Evolutionary conservation across 805 yeast species (phyloP).

Genomic region (Huiozyma sinensis): DNA sequence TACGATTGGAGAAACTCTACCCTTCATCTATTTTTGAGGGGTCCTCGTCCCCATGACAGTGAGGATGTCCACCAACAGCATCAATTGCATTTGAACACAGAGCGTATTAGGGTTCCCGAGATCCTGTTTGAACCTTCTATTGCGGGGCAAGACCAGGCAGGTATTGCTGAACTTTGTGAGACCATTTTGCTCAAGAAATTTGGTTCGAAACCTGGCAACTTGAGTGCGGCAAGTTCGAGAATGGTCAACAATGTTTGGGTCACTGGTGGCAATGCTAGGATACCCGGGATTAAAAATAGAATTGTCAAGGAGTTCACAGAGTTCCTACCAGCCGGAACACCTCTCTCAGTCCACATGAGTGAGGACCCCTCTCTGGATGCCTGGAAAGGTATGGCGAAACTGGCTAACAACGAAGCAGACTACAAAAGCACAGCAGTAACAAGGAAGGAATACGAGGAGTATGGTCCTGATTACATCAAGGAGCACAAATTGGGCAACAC

Average conservation of each 20-base stretch:
- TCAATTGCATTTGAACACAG: conserved; percentile 84
- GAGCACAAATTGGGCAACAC: conserved; percentile 73
- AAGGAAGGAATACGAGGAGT: conserved; percentile 69
- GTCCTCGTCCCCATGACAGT: conserved; percentile 77
- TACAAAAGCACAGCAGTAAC: conserved; percentile 44
- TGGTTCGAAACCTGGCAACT: conserved; percentile 42
- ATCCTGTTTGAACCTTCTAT: conserved; percentile 84
- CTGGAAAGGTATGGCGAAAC: conserved; percentile 89
- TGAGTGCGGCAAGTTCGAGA: conserved; percentile 21
- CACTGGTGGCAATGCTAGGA: conserved; percentile 74
- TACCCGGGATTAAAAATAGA: conserved; percentile 58
- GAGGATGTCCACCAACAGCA: conserved; percentile 79
- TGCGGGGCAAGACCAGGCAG: conserved; percentile 94
- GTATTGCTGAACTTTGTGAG: conserved; percentile 68
- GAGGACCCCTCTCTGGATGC: conserved; percentile 65
- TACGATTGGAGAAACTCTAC: conserved; percentile 77
- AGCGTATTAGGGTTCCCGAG: conserved; percentile 87
- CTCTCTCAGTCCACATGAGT: conserved; percentile 52
- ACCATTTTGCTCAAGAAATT: conserved; percentile 53
- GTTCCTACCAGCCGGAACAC: conserved; percentile 59
- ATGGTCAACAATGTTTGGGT: conserved; percentile 54
- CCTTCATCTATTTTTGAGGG: conserved; percentile 77
- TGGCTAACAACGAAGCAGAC: conserved; percentile 44
- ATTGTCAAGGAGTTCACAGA: conserved; percentile 57
- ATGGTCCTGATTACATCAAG: conserved; percentile 80